phyloP scores from a whole-genome alignment of 1,284 basidiomycete genomes.

The Thelephora terrestris region DNA sequence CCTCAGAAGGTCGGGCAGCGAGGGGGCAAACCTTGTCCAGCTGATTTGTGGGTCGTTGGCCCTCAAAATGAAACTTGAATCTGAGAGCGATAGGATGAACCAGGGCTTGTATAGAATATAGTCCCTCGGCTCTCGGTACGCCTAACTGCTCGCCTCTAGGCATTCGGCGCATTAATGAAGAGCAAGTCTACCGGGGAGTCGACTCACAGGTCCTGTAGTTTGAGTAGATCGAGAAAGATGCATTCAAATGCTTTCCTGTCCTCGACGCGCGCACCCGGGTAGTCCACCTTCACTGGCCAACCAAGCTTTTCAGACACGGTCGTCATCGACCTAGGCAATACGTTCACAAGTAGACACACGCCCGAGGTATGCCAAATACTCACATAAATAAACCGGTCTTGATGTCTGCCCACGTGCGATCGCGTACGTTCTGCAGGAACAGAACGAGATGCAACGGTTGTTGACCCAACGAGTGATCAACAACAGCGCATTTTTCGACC shows the following conservation, averaged over 20 bases:
- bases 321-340: conserved; percentile 42
- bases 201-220: conserved; percentile 67
- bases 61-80: conserved; percentile 96
- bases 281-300: conserved; percentile 76
- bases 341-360: conserved; percentile 4
- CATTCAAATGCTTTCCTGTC: conserved; percentile 59
- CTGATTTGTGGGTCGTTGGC: conserved; percentile 78
- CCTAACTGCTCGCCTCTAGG: conserved; percentile 42
- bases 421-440: conserved; percentile 49
- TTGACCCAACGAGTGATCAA: conserved; percentile 35
- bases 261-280: conserved; percentile 35
- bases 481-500: conserved; percentile 30
- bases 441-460: conserved; percentile 42
- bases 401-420: conserved; percentile 68
- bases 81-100: conserved; percentile 76
- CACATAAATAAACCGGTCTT: conserved; percentile 57
- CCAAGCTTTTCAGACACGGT: conserved; percentile 59
- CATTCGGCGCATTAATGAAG: background rate
- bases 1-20: background rate
- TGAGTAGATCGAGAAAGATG: conserved; percentile 67
- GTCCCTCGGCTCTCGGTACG: conserved; percentile 22
- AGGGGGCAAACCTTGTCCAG: conserved; percentile 69
- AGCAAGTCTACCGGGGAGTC: conserved; percentile 4
- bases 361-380: conserved; percentile 13
- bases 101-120: conserved; percentile 81